phyloP scores from a whole-genome alignment of 1,139 yeast species.

The Blastobotrys proliferans region DNA sequence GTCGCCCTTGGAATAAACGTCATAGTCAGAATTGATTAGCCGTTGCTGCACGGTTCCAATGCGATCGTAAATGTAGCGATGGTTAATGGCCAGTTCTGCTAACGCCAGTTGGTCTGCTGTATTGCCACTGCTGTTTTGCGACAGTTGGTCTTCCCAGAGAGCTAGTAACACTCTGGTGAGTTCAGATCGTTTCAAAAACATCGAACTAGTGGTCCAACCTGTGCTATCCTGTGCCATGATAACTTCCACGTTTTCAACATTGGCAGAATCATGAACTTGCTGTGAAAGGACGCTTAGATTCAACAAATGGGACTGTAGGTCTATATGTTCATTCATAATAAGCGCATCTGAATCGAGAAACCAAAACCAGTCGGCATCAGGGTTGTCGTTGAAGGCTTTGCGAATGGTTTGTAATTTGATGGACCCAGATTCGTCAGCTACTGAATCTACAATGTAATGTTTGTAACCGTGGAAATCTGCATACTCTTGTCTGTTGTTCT shows the following conservation, averaged over 20 bases:
- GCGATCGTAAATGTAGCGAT: background rate
- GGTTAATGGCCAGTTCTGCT: background rate
- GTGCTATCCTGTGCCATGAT: conserved; percentile 31
- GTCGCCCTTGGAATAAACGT: no score
- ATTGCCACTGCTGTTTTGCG: no score
- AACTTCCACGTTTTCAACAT: no score
- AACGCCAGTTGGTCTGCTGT: conserved; percentile 4
- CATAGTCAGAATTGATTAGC: conserved; percentile 2
- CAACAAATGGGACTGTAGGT: conserved; percentile 31
- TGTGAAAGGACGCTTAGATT: conserved; percentile 30
- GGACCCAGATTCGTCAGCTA: conserved; percentile 28
- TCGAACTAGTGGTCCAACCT: conserved; percentile 37
- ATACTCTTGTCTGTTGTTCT: conserved; percentile 32
- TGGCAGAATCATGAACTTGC: no score
- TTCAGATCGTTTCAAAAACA: conserved; percentile 30
- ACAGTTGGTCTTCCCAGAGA: conserved; percentile 4
- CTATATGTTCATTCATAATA: conserved; percentile 30
- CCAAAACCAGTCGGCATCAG: conserved; percentile 36
- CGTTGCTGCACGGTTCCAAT: conserved; percentile 3
- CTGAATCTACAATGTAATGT: conserved; percentile 28
- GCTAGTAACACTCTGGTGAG: conserved; percentile 26
- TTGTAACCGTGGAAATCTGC: conserved; percentile 32
- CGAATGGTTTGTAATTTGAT: conserved; percentile 31
- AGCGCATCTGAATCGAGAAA: conserved; percentile 35
- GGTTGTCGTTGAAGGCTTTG: conserved; percentile 28